phyloP scores from a whole-genome alignment of 768 basidiomycete species.

The Suillus plorans region DNA sequence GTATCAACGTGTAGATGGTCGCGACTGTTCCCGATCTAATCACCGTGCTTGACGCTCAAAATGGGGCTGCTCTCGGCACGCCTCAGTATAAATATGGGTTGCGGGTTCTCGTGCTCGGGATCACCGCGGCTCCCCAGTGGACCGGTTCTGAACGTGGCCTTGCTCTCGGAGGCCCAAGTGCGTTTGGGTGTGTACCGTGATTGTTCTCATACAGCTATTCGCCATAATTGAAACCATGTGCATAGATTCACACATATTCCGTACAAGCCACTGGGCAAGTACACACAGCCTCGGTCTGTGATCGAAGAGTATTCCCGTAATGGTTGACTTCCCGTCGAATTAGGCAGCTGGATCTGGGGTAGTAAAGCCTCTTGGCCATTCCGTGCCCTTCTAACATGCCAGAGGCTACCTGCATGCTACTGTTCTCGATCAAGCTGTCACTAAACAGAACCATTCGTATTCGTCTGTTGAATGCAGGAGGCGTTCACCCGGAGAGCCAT shows the following conservation, averaged over 20 bases:
- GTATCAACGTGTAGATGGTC: slow-evolving; percentile 36
- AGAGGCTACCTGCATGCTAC: neutral
- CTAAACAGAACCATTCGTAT: neutral
- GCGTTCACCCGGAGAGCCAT: neutral
- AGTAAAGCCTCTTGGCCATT: neutral
- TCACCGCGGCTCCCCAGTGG: slow-evolving; percentile 54
- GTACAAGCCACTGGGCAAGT: slow-evolving; percentile 41
- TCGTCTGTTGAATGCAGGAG: neutral
- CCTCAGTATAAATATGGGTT: slow-evolving; percentile 62
- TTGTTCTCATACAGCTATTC: neutral
- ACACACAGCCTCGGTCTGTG: slow-evolving; percentile 43
- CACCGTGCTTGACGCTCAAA: slow-evolving; percentile 60
- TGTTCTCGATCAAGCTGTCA: neutral
- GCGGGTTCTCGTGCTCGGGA: slow-evolving; percentile 51
- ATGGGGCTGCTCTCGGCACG: slow-evolving; percentile 59
- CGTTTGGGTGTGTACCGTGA: slow-evolving; percentile 45
- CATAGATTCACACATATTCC: slow-evolving; percentile 30
- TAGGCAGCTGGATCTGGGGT: slow-evolving; percentile 10
- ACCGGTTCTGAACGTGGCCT: slow-evolving; percentile 50
- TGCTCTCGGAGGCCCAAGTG: slow-evolving; percentile 48
- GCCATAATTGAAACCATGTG: slow-evolving; percentile 10
- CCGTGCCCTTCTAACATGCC: neutral
- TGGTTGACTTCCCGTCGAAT: slow-evolving; percentile 2
- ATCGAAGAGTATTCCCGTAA: slow-evolving; percentile 40
- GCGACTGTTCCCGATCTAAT: slow-evolving; percentile 68